phyloP scores from a whole-genome alignment of 225 moss, liverwort and hornwort species.

The Sphagnum tenellum region DNA sequence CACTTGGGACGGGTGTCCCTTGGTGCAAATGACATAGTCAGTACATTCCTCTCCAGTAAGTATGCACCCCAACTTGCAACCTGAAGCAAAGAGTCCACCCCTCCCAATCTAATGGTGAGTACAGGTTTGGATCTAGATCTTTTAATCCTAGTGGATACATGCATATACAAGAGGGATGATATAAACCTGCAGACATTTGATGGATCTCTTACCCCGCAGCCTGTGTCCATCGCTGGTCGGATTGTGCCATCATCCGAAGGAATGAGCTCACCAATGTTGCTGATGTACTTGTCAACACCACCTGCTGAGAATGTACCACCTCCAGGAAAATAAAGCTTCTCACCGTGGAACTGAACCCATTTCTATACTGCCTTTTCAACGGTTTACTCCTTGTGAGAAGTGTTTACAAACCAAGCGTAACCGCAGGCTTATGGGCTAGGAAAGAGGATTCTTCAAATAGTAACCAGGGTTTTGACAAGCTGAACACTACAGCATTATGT shows the following conservation, averaged over 20 bases:
- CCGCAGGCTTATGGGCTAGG: constrained; percentile 84
- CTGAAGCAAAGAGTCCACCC: constrained; percentile 15
- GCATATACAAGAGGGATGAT: not conserved
- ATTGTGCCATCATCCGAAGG: constrained; percentile 43
- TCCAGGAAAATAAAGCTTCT: constrained; percentile 50
- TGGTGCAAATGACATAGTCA: constrained; percentile 56
- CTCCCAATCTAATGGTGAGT: not conserved
- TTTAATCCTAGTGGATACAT: not conserved
- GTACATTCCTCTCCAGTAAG: constrained; percentile 32
- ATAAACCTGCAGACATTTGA: not conserved
- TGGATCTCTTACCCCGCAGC: constrained; percentile 42
- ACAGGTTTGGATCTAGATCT: not conserved
- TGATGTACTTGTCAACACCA: constrained; percentile 52
- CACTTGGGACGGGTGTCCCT: constrained; percentile 53
- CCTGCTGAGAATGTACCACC: constrained; percentile 57
- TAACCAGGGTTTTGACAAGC: no score
- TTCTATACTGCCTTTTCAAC: constrained; percentile 62
- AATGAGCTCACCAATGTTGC: constrained; percentile 43
- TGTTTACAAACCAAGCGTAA: constrained; percentile 80
- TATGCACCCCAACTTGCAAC: constrained; percentile 61
- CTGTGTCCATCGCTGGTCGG: constrained; percentile 54
- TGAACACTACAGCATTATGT: no score
- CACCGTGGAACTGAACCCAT: constrained; percentile 60
- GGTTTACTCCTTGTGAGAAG: constrained; percentile 87
- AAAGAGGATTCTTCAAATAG: constrained; percentile 67